Percentiles rank a stretch among this genome's conserved stretches.
phyloP scores from a whole-genome alignment of 139 green algal species.

The Mychonastes homosphaera region DNA sequence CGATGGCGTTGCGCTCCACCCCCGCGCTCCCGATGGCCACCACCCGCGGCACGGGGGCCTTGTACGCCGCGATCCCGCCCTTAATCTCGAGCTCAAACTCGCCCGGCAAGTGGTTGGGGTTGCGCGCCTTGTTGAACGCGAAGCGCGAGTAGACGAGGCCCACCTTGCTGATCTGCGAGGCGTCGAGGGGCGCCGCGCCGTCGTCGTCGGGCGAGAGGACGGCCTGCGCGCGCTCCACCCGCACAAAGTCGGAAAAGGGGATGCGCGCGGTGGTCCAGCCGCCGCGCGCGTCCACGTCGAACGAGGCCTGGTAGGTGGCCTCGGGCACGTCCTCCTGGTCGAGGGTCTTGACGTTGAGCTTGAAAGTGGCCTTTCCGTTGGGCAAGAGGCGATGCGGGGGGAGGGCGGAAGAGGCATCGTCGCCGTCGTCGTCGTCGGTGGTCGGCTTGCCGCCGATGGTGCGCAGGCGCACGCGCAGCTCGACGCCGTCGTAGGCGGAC shows the following conservation, averaged over 20 bases:
- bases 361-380: too few species aligned
- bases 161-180: constrained; percentile 47
- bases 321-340: constrained; percentile 56
- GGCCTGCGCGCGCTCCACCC: constrained; percentile 52
- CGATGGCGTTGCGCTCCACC: constrained; percentile 73
- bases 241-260: constrained; percentile 77
- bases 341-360: constrained; percentile 84
- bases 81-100: constrained; percentile 52
- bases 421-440: too few species aligned
- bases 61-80: constrained; percentile 54
- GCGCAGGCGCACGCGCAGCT: constrained; percentile 54
- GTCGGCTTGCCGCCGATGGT: too few species aligned
- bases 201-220: constrained; percentile 26
- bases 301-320: constrained; percentile 71
- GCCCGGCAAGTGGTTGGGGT: constrained; percentile 42
- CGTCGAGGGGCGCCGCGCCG: constrained; percentile 37
- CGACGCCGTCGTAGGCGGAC: constrained; percentile 40
- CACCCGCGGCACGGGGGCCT: constrained; percentile 39
- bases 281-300: constrained; percentile 50
- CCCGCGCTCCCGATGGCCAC: constrained; percentile 54
- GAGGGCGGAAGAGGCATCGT: too few species aligned
- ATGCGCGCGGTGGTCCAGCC: constrained; percentile 59
- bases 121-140: constrained; percentile 64
- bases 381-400: too few species aligned
- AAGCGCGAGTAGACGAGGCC: constrained; percentile 63